Percentiles rank a stretch among this genome's conserved stretches.
Evolutionary conservation across 441 rosid genomes (phyloP).

Genomic region (Isatis lusitanica): DNA sequence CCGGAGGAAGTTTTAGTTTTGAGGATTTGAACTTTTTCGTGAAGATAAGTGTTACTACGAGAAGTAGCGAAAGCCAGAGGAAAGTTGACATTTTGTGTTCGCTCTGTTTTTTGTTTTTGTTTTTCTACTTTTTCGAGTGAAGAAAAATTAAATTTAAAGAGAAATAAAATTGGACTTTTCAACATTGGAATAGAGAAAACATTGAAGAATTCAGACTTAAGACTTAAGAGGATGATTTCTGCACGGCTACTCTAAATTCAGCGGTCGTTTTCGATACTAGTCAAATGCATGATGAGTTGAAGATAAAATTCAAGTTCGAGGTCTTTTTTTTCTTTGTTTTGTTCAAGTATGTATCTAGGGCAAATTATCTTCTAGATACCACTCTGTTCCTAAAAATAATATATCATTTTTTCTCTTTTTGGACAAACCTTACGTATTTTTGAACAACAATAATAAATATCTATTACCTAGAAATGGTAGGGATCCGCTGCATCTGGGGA

Average conservation of each 20-base stretch:
- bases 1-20: constrained; percentile 38
- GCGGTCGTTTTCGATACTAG: constrained; percentile 4
- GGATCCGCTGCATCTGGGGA: constrained; percentile 3
- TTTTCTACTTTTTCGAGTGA: neutral
- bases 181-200: neutral
- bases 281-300: neutral
- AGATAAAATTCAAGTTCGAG: neutral
- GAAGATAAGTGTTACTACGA: constrained; percentile 21
- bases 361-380: constrained; percentile 1
- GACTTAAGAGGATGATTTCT: neutral
- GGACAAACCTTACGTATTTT: too few species aligned
- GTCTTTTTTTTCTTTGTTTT: too few species aligned
- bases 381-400: neutral
- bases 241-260: neutral
- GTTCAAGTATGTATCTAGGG: neutral
- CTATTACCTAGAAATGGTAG: neutral
- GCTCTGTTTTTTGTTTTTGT: neutral
- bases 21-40: constrained; percentile 8
- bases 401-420: neutral
- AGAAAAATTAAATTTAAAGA: constrained; percentile 10
- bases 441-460: neutral
- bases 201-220: neutral
- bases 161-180: constrained; percentile 10
- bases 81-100: constrained; percentile 21
- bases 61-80: constrained; percentile 15